Evolutionary conservation across 176 grass and related monocot species (phyloP).

Genomic region (Carex kokanica): DNA sequence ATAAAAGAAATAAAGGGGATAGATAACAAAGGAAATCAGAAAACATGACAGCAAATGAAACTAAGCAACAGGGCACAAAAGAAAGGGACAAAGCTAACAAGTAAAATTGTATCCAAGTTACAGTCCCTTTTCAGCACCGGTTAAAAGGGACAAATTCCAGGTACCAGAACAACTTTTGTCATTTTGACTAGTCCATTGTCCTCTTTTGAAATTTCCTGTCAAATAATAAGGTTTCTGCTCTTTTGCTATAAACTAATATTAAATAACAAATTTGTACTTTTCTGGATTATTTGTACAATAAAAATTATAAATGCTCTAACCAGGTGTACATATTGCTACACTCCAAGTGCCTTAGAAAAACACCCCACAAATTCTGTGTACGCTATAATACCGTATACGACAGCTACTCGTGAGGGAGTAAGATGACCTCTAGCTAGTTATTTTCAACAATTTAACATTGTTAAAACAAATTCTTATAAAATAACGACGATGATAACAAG

Average conservation of each 20-base stretch:
- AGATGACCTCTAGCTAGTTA: background rate
- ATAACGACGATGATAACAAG: background rate
- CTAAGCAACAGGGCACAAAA: background rate
- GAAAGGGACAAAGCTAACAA: background rate
- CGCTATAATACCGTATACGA: background rate
- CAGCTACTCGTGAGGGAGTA: background rate
- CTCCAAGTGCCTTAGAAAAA: background rate
- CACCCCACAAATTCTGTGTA: background rate
- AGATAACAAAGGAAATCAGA: background rate
- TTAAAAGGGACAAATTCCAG: background rate
- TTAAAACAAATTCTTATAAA: background rate
- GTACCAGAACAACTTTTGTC: background rate
- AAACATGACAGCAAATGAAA: background rate
- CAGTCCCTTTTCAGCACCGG: background rate
- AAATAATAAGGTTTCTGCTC: background rate
- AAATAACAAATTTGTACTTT: background rate
- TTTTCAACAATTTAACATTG: background rate
- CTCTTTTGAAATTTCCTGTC: background rate
- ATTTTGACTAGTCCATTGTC: slow-evolving; percentile 6
- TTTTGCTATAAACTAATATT: background rate
- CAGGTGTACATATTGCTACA: background rate
- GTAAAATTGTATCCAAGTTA: background rate
- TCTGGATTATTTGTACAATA: background rate
- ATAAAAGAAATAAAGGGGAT: background rate
- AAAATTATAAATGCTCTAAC: background rate